A percentile compares a stretch with the other conserved stretches of the same genome.
phyloP scores from a whole-genome alignment of 306 rosid genomes.

The Geum urbanum region DNA sequence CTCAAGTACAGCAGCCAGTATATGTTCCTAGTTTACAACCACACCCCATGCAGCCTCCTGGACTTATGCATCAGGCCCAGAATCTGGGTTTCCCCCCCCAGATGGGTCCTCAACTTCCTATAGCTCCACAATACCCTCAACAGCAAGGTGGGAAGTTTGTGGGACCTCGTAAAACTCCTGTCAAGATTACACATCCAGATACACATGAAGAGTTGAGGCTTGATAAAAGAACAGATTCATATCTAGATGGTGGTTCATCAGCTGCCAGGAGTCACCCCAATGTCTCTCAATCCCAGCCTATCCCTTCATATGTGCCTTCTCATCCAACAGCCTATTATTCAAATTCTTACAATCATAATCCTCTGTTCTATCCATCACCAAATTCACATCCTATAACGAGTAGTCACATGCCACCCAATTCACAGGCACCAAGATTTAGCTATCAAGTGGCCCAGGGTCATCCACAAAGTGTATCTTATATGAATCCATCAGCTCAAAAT shows the following conservation, averaged over 20 bases:
- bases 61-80: conserved; percentile 65
- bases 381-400: conserved; percentile 57
- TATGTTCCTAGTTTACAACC: conserved; percentile 67
- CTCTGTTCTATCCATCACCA: conserved; percentile 41
- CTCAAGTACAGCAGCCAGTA: conserved; percentile 70
- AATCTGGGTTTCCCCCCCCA: conserved; percentile 55
- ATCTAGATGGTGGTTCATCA: conserved; percentile 58
- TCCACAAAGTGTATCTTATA: conserved; percentile 40
- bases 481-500: conserved; percentile 41
- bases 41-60: conserved; percentile 74
- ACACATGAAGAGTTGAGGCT: conserved; percentile 85
- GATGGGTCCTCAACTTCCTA: conserved; percentile 68
- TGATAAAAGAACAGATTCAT: conserved; percentile 62
- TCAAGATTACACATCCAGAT: conserved; percentile 93
- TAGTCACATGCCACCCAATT: conserved; percentile 53
- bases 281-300: conserved; percentile 61
- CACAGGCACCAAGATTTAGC: conserved; percentile 62
- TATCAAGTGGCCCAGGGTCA: conserved; percentile 51
- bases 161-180: conserved; percentile 63
- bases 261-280: conserved; percentile 55
- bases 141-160: conserved; percentile 76
- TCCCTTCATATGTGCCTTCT: conserved; percentile 44
- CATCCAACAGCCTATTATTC: conserved; percentile 50
- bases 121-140: conserved; percentile 54
- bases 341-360: conserved; percentile 34